These are phyloP conservation scores for Crataegus laevigata DNA, from an alignment of 306 rosid species.

Conservation along the genomic window DNA sequence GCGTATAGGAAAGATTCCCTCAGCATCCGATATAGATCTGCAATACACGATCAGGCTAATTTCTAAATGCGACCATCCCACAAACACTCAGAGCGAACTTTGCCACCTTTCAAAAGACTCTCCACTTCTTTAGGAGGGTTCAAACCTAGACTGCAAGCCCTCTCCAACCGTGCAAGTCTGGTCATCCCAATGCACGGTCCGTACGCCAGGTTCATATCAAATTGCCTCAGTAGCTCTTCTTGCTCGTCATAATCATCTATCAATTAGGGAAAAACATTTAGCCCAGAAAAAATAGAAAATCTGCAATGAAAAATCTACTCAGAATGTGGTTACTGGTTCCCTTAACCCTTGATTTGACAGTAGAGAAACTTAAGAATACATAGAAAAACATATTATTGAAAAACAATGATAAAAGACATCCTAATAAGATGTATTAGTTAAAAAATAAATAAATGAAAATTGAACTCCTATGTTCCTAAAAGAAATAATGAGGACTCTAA, in stretches of 20 bases:
- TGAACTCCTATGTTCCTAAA: not conserved
- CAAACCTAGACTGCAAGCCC: constrained; percentile 60
- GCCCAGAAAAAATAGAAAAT: not conserved
- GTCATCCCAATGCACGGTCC: constrained; percentile 83
- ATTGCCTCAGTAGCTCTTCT: constrained; percentile 58
- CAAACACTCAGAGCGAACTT: constrained; percentile 31
- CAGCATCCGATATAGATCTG: too few relatives aligned
- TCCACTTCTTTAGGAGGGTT: constrained; percentile 57
- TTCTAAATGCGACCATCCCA: constrained; percentile 57
- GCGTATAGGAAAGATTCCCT: too few relatives aligned
- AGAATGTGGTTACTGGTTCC: not conserved
- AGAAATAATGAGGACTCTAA: not conserved
- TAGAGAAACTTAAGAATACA: not conserved
- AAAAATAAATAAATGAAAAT: not conserved
- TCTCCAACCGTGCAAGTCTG: constrained; percentile 69
- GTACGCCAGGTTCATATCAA: constrained; percentile 70
- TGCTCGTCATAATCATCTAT: constrained; percentile 45
- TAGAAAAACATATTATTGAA: not conserved
- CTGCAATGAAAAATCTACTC: not conserved
- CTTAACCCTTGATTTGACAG: not conserved
- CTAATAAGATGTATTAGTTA: not conserved
- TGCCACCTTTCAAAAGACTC: constrained; percentile 32
- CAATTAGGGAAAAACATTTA: not conserved
- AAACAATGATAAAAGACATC: not conserved
- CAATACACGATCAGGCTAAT: not conserved